Evolutionary conservation across 768 basidiomycete species (phyloP).

Genomic region (Collybiopsis confluens): DNA sequence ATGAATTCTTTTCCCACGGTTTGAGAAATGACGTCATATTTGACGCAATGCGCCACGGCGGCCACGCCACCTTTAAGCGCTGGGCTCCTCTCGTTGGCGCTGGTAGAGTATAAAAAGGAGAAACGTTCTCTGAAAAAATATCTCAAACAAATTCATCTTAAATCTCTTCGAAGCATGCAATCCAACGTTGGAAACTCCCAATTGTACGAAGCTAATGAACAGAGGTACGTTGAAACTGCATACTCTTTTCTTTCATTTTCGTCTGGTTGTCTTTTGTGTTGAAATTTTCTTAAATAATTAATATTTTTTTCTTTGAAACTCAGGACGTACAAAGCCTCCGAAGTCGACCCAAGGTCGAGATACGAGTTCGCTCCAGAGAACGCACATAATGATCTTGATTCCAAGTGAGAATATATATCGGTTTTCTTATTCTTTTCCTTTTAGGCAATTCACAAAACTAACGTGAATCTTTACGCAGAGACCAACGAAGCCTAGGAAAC

Average conservation of each 20-base stretch:
- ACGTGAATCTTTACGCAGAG: slow-evolving; percentile 23
- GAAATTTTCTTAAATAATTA: too few species aligned
- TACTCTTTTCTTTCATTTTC: background rate
- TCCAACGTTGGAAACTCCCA: slow-evolving; percentile 48
- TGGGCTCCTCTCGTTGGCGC: too few species aligned
- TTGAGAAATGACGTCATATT: slow-evolving; percentile 5
- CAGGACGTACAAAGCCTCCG: slow-evolving; percentile 7
- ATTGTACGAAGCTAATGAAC: slow-evolving; percentile 43
- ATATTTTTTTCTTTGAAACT: too few species aligned
- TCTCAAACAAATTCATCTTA: too few species aligned
- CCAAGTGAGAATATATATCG: slow-evolving; percentile 26
- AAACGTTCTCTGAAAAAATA: too few species aligned
- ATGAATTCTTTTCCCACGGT: background rate
- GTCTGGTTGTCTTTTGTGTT: too few species aligned
- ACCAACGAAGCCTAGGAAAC: slow-evolving; percentile 39
- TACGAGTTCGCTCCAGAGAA: slow-evolving; percentile 28
- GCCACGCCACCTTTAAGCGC: background rate
- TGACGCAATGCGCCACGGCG: background rate
- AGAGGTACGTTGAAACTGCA: slow-evolving; percentile 27
- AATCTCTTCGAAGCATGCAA: slow-evolving; percentile 29
- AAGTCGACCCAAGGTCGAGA: slow-evolving; percentile 16
- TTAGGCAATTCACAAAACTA: background rate
- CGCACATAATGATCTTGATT: slow-evolving; percentile 36
- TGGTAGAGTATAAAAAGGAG: too few species aligned
- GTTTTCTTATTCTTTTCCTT: background rate